Evolutionary conservation across 139 green algal genomes (phyloP).

Genomic region (Pseudopediastrum boryanum): DNA sequence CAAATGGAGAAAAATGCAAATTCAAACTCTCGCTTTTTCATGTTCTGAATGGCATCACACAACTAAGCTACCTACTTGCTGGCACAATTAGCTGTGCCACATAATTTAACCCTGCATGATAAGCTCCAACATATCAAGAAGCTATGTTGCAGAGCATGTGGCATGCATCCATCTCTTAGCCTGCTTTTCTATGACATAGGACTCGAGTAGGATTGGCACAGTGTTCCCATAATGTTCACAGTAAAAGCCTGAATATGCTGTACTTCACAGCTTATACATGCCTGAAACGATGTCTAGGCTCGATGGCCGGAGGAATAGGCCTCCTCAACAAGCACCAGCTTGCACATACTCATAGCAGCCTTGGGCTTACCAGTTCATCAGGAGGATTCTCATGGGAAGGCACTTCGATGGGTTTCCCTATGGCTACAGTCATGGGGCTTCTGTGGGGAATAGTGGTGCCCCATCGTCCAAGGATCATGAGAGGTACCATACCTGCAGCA

Average conservation of each 20-base stretch:
- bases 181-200: too few species aligned
- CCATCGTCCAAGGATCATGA: conserved; percentile 61
- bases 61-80: too few species aligned
- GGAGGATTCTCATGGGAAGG: conserved; percentile 48
- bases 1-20: not conserved
- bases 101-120: too few species aligned
- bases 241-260: not conserved
- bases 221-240: not conserved
- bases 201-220: not conserved
- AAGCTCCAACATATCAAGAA: too few species aligned
- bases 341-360: too few species aligned
- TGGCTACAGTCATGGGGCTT: conserved; percentile 51
- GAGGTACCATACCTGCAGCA: conserved; percentile 48
- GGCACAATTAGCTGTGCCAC: too few species aligned
- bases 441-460: conserved; percentile 52
- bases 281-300: not conserved
- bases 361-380: conserved; percentile 36
- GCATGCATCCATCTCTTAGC: too few species aligned
- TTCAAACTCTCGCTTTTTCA: not conserved
- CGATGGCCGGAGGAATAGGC: not conserved
- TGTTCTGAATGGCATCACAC: too few species aligned
- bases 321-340: not conserved
- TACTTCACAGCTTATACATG: not conserved
- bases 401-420: conserved; percentile 67
- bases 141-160: too few species aligned